phyloP scores from a whole-genome alignment of 2,329 filamentous ascomycete genomes.

The Colletotrichum gigasporum region DNA sequence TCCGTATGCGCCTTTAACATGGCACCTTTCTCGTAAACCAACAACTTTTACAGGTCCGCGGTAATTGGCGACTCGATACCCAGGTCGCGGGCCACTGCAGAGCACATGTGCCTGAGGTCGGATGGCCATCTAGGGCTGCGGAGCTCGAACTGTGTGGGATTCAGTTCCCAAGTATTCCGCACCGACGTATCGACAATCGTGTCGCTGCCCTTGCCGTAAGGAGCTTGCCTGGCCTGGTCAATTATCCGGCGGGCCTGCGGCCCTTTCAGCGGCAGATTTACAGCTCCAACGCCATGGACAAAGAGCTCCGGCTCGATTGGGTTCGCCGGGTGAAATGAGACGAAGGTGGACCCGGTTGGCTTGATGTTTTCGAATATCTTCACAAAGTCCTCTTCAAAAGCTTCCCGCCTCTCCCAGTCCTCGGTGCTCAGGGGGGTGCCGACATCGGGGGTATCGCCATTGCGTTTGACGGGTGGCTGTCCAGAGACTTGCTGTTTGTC shows the following conservation, averaged over 20 bases:
- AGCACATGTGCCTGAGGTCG: slow-evolving; percentile 37
- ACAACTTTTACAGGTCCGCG: slow-evolving; percentile 55
- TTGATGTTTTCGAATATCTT: slow-evolving; percentile 21
- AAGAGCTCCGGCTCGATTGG: slow-evolving; percentile 17
- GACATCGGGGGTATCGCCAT: no score
- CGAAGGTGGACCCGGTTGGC: slow-evolving; percentile 33
- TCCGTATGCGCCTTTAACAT: slow-evolving; percentile 59
- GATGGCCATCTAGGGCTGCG: slow-evolving; percentile 43
- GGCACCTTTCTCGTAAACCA: slow-evolving; percentile 59
- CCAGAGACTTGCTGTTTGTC: no score
- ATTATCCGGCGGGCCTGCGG: slow-evolving; percentile 38
- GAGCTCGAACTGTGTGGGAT: slow-evolving; percentile 48
- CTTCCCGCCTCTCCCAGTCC: not conserved
- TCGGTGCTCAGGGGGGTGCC: not conserved
- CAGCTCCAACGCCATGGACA: slow-evolving; percentile 34
- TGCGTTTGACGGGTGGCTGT: no score
- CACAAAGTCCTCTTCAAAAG: slow-evolving; percentile 24
- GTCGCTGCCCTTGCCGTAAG: slow-evolving; percentile 49
- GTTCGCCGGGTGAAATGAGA: slow-evolving; percentile 6
- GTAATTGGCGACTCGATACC: slow-evolving; percentile 41
- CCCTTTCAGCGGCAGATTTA: slow-evolving; percentile 38
- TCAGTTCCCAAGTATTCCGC: slow-evolving; percentile 54
- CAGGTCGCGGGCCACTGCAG: slow-evolving; percentile 38
- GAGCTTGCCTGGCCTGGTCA: slow-evolving; percentile 40
- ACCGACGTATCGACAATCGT: slow-evolving; percentile 50